Conservation (phyloP, 371 early-diverging fungal genomes). For the Synchytrium microbalum region DNA sequence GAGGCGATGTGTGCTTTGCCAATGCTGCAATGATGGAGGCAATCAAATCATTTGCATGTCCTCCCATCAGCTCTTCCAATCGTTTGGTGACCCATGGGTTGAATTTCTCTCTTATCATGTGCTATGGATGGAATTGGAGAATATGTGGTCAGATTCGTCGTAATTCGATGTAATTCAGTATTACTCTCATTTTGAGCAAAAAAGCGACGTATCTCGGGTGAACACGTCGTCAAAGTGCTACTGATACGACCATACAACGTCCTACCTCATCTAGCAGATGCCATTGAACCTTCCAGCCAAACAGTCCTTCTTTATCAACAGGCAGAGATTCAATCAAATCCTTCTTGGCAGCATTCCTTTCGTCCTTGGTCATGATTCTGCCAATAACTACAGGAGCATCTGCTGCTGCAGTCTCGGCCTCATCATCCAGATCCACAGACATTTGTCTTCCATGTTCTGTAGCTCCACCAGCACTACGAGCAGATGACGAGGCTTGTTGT, state of each 20-base stretch:
- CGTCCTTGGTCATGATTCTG: slow-evolving; percentile 51
- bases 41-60: slow-evolving; percentile 62
- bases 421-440: slow-evolving; percentile 17
- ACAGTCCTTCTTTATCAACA: slow-evolving; percentile 65
- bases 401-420: slow-evolving; percentile 37
- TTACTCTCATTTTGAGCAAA: too few relatives aligned
- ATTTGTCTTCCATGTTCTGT: slow-evolving; percentile 15
- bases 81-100: slow-evolving; percentile 68
- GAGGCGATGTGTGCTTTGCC: slow-evolving; percentile 43
- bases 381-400: slow-evolving; percentile 24
- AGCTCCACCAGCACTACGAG: neutral
- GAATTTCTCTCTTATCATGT: slow-evolving; percentile 54
- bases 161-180: slow-evolving; percentile 38
- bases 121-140: slow-evolving; percentile 18
- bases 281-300: slow-evolving; percentile 71
- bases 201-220: too few relatives aligned
- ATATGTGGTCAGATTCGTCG: too few relatives aligned
- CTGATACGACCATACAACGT: slow-evolving; percentile 2
- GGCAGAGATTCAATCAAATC: slow-evolving; percentile 65
- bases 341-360: slow-evolving; percentile 49
- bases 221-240: too few relatives aligned
- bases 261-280: slow-evolving; percentile 62
- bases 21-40: slow-evolving; percentile 63
- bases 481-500: slow-evolving; percentile 25
- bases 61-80: slow-evolving; percentile 64